These are phyloP conservation scores for Phytophthora pluvialis DNA, from an alignment of 352 stramenopile genomes.

Conservation along the genomic window DNA sequence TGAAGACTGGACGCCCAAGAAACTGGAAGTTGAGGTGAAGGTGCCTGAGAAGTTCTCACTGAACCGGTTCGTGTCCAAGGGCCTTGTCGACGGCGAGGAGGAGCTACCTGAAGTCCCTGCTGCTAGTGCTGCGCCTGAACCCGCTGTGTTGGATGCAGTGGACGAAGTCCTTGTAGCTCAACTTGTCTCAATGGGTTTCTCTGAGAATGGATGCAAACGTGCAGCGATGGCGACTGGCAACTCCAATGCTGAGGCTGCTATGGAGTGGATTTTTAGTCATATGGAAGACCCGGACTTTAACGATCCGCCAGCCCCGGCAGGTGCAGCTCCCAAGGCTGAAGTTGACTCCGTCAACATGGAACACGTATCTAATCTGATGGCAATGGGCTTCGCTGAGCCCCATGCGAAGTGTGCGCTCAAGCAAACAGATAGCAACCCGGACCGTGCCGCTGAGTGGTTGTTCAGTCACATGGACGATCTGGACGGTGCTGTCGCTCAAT, in stretches of 20 bases:
- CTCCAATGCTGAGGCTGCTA: slow-evolving; percentile 92
- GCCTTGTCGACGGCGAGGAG: slow-evolving; percentile 87
- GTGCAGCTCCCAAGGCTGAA: slow-evolving; percentile 12
- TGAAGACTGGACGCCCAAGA: slow-evolving; percentile 97
- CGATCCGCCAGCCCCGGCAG: slow-evolving; percentile 70
- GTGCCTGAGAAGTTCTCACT: slow-evolving; percentile 93
- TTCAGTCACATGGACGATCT: slow-evolving; percentile 98
- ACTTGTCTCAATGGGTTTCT: slow-evolving; percentile 98
- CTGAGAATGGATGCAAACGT: slow-evolving; percentile 97
- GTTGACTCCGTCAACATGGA: slow-evolving; percentile 82
- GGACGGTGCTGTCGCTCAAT: slow-evolving; percentile 90
- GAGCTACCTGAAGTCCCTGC: slow-evolving; percentile 78
- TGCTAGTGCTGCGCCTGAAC: slow-evolving; percentile 10
- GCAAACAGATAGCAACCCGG: slow-evolving; percentile 91
- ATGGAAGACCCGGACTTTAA: slow-evolving; percentile 99
- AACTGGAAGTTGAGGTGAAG: slow-evolving; percentile 97
- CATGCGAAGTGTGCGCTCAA: slow-evolving; percentile 94
- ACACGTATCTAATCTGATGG: slow-evolving; percentile 65
- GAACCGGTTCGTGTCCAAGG: slow-evolving; percentile 80
- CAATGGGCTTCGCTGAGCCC: slow-evolving; percentile 90
- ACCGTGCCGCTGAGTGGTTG: slow-evolving; percentile 97
- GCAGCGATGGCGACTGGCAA: slow-evolving; percentile 94
- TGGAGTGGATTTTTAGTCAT: slow-evolving; percentile 99
- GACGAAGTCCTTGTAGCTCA: slow-evolving; percentile 94
- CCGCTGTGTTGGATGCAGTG: slow-evolving; percentile 49